Evolutionary conservation across 1,139 yeast species (phyloP).

Genomic region (Yamadazyma jaroonii): DNA sequence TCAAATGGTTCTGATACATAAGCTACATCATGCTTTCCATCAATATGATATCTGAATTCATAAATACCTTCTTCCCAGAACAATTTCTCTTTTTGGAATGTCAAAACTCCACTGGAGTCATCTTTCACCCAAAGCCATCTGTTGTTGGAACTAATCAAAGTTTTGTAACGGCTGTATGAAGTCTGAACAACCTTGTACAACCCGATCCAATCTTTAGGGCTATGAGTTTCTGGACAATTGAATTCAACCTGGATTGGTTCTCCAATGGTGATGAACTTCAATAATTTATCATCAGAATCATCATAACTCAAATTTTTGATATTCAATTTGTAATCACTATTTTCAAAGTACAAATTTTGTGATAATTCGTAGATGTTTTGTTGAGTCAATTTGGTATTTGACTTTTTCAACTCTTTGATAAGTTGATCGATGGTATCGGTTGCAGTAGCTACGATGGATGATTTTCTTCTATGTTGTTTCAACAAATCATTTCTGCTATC

Average conservation of each 20-base stretch:
- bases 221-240: constrained; percentile 49
- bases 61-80: constrained; percentile 73
- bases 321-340: constrained; percentile 31
- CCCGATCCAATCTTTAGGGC: constrained; percentile 72
- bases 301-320: constrained; percentile 21
- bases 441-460: constrained; percentile 20
- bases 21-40: constrained; percentile 69
- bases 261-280: constrained; percentile 40
- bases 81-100: constrained; percentile 49
- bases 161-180: constrained; percentile 54
- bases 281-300: constrained; percentile 15
- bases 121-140: constrained; percentile 61
- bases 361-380: constrained; percentile 42
- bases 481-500: constrained; percentile 12
- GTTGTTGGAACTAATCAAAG: constrained; percentile 63
- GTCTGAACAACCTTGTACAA: constrained; percentile 66
- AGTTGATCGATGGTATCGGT: constrained; percentile 42
- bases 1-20: constrained; percentile 72
- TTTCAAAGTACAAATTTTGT: constrained; percentile 38
- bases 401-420: constrained; percentile 35
- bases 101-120: constrained; percentile 44
- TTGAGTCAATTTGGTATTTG: constrained; percentile 32
- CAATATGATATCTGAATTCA: constrained; percentile 74
- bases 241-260: constrained; percentile 56
- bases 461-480: constrained; percentile 19